Evolutionary conservation across 2,329 filamentous ascomycete genomes (phyloP), one percentile per base, ranked within the genome.

Genomic region (Ilyonectria robusta): DNA sequence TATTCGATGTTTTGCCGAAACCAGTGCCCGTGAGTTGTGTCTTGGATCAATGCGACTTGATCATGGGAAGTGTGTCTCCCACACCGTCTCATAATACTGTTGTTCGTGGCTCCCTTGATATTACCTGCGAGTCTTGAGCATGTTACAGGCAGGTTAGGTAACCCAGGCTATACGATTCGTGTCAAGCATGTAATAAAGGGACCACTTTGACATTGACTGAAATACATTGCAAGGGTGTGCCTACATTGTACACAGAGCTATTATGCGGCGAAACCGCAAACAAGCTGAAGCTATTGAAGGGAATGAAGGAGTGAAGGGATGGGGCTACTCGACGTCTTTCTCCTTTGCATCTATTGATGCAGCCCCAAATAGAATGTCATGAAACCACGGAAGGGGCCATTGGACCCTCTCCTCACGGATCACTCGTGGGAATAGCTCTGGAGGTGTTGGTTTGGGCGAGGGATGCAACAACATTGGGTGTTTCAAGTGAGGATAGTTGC

Each of bases 341-440:
- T 54, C 9, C 26, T 6, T 11, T 31, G n/a, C 23, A 10, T 21
- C 37, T 31, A 37, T 35, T 29, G 31, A 48, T n/a, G 47, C 33
- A 44, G n/a, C 47, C 35, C 44, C 33, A 48, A 58, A 55, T 46
- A 62, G 59, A 42, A 50, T 53, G 35, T 33, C 33, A 53, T 63
- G 46, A 63, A 63, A 63, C 54, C 23, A 44, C 46, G 23, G 46
- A 57, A 33, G 42, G 51, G 31, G 9, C 6, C n/a, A 35, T 62
- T 48, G 31, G 9, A 2, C n/a, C 51, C 56, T 48, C n/a, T 37
- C 56, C 17, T 31, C 59, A 48, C 42, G 31, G 42, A 62, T 40
- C 51, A 35, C 42, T 42, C 29, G 31, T 31, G 59, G 29, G 44
- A 53, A 40, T 59, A 29, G 29, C 54, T 37, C 37, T 64, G 47